Evolutionary conservation across 1,284 basidiomycete species (phyloP), one percentile per base, ranked within the genome.

Genomic region (Ganoderma resinaceum): DNA sequence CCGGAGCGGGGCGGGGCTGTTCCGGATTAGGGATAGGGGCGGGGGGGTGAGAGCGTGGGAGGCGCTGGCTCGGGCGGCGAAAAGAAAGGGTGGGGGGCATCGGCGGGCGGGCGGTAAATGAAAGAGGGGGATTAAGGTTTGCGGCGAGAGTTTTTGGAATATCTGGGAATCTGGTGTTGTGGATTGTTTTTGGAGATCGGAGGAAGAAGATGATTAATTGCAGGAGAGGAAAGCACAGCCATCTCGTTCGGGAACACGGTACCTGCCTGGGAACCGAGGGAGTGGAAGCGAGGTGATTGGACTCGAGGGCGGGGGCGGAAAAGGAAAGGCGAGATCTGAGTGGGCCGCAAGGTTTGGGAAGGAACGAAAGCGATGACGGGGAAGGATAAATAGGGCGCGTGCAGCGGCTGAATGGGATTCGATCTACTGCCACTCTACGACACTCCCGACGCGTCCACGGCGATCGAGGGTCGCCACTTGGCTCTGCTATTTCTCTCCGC

Each of bases 201-300:
- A 69, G 66, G 64, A 66, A 55, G 59, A 65, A 64, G 70, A 69
- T 75, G 74, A 75, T 75, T 72, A 72, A 75, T 75, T 72, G 71
- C 71, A 66, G 62, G 61, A 53, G 63, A 64, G 63, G 31, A 35
- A 68, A 70, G 70, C 73, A 72, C 71, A 72, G 73, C 70, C 69
- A 70, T 68, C 68, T 69, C 40, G 67, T 62, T 71, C 70, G 71
- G 69, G 68, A 66, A 69, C 63, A 65, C 68, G 65, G 72, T 71
- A 67, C 72, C 70, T 71, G 69, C 61, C 64, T 62, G 67, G 46
- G 66, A 60, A 26, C 72, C 72, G 70, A 69, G 55, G 62, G 68
- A 67, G 64, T 63, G 70, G 72, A 69, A 67, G 70, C 68, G 70
- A 66, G 67, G 62, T 67, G 73, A 70, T 71, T 72, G 73, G 74